Conservation (phyloP, 2,329 filamentous ascomycete species). For the Neofusicoccum cordaticola region DNA sequence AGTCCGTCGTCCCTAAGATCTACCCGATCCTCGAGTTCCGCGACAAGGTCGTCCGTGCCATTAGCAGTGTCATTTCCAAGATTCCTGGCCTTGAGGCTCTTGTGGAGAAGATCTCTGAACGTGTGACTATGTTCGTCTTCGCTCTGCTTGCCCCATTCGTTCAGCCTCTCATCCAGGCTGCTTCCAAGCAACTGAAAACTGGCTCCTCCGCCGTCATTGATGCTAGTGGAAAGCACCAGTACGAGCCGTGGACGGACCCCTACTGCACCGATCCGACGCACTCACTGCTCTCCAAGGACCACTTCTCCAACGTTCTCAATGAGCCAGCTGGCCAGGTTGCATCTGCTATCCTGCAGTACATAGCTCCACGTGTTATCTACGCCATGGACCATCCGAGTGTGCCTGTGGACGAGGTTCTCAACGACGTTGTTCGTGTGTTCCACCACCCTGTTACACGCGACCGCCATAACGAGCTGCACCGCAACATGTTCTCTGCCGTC, state of each 20-base stretch:
- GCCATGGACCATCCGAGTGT: constrained; percentile 89
- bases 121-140: constrained; percentile 85
- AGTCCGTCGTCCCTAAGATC: constrained; percentile 59
- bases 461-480: constrained; percentile 73
- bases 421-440: constrained; percentile 79
- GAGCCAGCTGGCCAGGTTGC: constrained; percentile 49
- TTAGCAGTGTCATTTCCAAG: constrained; percentile 83
- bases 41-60: constrained; percentile 86
- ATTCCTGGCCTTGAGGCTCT: constrained; percentile 85
- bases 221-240: constrained; percentile 50
- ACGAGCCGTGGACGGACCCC: constrained; percentile 49
- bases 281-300: constrained; percentile 52
- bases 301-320: constrained; percentile 52
- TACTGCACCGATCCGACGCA: constrained; percentile 50
- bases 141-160: constrained; percentile 89
- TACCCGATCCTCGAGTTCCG: constrained; percentile 94
- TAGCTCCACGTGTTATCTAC: constrained; percentile 81
- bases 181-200: constrained; percentile 78
- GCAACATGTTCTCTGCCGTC: constrained; percentile 85
- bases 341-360: constrained; percentile 71
- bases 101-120: constrained; percentile 93
- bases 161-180: constrained; percentile 83
- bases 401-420: constrained; percentile 75
- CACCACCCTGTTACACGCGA: constrained; percentile 86
- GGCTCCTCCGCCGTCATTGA: constrained; percentile 72